A percentile compares a stretch with the other conserved stretches of the same genome.
phyloP scores from a whole-genome alignment of 768 basidiomycete genomes.

The Lactifluus pinguis region DNA sequence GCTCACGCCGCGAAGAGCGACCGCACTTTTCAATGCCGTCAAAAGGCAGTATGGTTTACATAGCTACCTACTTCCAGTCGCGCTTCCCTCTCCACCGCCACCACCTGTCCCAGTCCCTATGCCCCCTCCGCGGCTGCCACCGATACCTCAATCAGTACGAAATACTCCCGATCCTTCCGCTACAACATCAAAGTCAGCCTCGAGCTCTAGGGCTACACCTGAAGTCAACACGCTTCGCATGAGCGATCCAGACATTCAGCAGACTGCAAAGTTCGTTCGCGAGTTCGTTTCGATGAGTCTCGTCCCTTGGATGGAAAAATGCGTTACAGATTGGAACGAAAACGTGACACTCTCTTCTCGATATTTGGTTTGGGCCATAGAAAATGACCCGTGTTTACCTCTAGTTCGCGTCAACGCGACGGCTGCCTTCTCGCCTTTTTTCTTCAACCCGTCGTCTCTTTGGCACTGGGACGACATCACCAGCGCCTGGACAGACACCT shows the following conservation, averaged over 20 bases:
- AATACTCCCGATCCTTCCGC: constrained; percentile 18
- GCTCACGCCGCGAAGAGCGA: constrained; percentile 41
- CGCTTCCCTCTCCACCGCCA: constrained; percentile 53
- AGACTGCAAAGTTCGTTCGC: constrained; percentile 67
- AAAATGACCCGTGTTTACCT: neutral
- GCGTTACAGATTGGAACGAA: constrained; percentile 92
- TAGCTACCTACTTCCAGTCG: constrained; percentile 57
- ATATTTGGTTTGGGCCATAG: neutral
- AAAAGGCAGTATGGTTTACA: constrained; percentile 83
- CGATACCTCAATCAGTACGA: constrained; percentile 28
- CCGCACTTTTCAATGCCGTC: constrained; percentile 74
- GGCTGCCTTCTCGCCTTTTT: constrained; percentile 78
- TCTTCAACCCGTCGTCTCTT: constrained; percentile 80
- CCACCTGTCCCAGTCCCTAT: constrained; percentile 59
- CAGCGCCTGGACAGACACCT: constrained; percentile 33
- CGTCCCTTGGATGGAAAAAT: constrained; percentile 95
- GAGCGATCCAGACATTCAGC: constrained; percentile 64
- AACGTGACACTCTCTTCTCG: constrained; percentile 33
- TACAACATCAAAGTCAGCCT: neutral
- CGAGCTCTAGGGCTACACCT: constrained; percentile 26
- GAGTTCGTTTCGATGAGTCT: constrained; percentile 87
- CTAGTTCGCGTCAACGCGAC: constrained; percentile 63
- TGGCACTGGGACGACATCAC: constrained; percentile 42
- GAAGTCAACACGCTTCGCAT: constrained; percentile 36
- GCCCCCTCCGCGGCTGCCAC: constrained; percentile 58